phyloP scores from a whole-genome alignment of 1,284 basidiomycete species.

The Bondarzewia mesenterica region DNA sequence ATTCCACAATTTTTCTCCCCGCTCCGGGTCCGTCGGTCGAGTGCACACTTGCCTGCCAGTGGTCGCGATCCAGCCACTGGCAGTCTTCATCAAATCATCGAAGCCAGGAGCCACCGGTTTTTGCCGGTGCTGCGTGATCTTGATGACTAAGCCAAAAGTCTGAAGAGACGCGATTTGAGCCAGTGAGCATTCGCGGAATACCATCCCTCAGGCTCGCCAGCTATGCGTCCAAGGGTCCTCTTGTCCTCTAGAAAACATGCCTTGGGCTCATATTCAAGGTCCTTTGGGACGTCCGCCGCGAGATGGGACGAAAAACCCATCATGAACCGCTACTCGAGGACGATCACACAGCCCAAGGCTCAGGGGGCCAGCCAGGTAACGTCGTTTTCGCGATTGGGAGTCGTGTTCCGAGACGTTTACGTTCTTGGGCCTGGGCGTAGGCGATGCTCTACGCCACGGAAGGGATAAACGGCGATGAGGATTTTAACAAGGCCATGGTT shows the following conservation, averaged over 20 bases:
- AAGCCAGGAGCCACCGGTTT: no score
- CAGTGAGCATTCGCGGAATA: background rate
- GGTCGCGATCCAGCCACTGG: no score
- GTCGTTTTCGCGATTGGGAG: background rate
- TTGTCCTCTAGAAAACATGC: background rate
- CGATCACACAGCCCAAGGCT: conserved; percentile 82
- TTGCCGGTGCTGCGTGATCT: background rate
- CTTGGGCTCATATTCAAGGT: conserved; percentile 14
- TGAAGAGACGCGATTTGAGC: background rate
- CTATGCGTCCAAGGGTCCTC: background rate
- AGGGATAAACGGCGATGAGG: conserved; percentile 68
- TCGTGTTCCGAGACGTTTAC: background rate
- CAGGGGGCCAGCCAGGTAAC: conserved; percentile 88
- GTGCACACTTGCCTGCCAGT: no score
- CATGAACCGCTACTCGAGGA: conserved; percentile 81
- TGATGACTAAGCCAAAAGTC: background rate
- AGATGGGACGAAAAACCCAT: conserved; percentile 39
- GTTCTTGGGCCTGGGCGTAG: conserved; percentile 27
- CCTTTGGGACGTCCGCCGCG: conserved; percentile 32
- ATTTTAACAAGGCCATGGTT: conserved; percentile 93
- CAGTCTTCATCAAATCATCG: no score
- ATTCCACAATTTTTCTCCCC: no score
- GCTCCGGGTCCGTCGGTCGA: no score
- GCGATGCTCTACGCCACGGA: conserved; percentile 97
- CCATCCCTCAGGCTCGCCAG: background rate